Evolutionary conservation across 169 alveolate species (phyloP), one percentile per base, ranked within the genome.

Genomic region (Neospora caninum): DNA sequence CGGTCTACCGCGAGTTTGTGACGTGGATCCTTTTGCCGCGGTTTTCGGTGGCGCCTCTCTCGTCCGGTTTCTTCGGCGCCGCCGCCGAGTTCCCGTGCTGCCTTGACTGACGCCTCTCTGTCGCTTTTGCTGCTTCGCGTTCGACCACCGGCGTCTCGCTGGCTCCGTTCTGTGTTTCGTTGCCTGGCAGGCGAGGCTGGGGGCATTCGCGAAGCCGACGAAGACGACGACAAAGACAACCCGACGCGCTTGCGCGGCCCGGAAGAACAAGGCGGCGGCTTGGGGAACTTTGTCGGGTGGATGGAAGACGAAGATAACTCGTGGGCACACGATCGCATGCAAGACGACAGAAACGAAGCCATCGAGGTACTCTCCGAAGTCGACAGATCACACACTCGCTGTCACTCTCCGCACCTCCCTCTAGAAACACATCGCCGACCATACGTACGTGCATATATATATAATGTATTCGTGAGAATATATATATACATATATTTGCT

Each of bases 231-330:
- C 34, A 31, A 38, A 31, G 67, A 82, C 69, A 25, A 82, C 18
- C 45, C 41, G n/a, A n/a, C 42, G 9, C 69, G 89, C 1, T 31
- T 82, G 53, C 64, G 39, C 38, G 89, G 89, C n/a, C 38, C 36
- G 16, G 89, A 42, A 38, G 53, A 41, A 25, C 20, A 22, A n/a
- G 86, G 86, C 49, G 89, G 64, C 38, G 89, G 41, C 34, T 49
- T 82, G 31, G 89, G 53, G 25, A 82, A 82, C 36, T 82, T 82
- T 29, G 89, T 82, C 43, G 89, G 89, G 25, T 82, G 89, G 89
- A 82, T 82, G 89, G 89, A 41, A 41, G 89, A 82, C 34, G 89
- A 82, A 42, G 67, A 82, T 0, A 10, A 38, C 18, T 38, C 89
- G 36, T 82, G 89, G 89, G 89, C 89, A 0, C 69, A 82, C 69